Evolutionary conservation across 352 stramenopile genomes (phyloP).

Genomic region (Ophiocytium majus): DNA sequence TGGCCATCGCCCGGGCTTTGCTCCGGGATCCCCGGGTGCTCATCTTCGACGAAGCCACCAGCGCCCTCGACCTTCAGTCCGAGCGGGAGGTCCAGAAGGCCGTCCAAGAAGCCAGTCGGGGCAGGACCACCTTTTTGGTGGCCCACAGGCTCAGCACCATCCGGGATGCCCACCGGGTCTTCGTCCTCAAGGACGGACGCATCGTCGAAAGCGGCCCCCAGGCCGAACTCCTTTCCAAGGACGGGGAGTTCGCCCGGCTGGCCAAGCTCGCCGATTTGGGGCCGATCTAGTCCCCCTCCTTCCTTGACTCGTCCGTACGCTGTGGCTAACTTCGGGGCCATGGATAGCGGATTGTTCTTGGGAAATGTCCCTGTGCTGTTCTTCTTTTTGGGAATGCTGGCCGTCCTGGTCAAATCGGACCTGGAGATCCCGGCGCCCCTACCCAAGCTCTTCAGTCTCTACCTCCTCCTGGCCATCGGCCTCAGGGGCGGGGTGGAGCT

Average conservation of each 20-base stretch:
- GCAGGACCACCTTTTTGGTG: constrained; percentile 69
- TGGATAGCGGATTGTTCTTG: no score
- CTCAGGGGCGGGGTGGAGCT: background rate
- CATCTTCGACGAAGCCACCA: constrained; percentile 80
- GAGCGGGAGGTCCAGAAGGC: constrained; percentile 64
- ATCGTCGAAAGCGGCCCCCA: background rate
- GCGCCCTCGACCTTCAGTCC: constrained; percentile 54
- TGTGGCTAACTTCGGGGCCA: no score
- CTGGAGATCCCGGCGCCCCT: background rate
- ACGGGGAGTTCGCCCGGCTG: background rate
- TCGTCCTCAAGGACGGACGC: constrained; percentile 43
- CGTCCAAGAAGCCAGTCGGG: constrained; percentile 62
- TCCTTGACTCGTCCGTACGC: no score
- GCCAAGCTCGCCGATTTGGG: background rate
- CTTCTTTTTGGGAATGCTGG: background rate
- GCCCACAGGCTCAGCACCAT: constrained; percentile 68
- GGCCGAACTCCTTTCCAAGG: background rate
- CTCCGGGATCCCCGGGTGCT: constrained; percentile 77
- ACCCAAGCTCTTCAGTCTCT: background rate
- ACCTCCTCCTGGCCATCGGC: background rate
- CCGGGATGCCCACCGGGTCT: constrained; percentile 37
- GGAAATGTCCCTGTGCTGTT: background rate
- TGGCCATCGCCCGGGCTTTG: constrained; percentile 80
- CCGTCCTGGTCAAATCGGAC: background rate
- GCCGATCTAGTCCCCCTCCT: no score